Evolutionary conservation across 306 rosid genomes (phyloP).

Genomic region (Abrus precatorius): DNA sequence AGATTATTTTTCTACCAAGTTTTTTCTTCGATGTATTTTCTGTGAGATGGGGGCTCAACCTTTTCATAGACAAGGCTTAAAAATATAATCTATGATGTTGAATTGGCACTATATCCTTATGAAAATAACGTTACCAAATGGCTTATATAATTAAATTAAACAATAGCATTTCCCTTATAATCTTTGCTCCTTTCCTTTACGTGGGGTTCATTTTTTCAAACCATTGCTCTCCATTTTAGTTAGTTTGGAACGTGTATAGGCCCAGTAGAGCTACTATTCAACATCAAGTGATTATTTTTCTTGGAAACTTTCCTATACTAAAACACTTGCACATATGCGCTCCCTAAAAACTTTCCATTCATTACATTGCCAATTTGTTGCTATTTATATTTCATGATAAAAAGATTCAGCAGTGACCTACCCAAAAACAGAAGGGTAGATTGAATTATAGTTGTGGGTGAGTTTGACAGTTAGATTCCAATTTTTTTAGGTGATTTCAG

Average conservation of each 20-base stretch:
- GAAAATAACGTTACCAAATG: no score
- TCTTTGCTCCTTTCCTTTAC: not conserved
- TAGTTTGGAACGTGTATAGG: conserved; percentile 1
- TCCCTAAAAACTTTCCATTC: not conserved
- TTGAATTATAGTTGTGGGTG: conserved; percentile 37
- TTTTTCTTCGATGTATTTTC: no score
- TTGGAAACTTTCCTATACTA: not conserved
- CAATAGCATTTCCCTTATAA: no score
- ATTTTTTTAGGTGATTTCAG: no score
- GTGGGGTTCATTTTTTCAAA: conserved; percentile 25
- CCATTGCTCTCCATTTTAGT: not conserved
- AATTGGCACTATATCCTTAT: no score
- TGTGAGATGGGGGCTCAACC: no score
- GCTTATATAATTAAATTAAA: no score
- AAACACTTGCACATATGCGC: not conserved
- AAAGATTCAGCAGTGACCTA: not conserved
- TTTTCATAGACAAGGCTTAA: no score
- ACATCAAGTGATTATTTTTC: not conserved
- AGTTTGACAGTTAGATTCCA: conserved; percentile 3
- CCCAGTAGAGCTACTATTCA: conserved; percentile 37
- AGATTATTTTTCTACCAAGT: no score
- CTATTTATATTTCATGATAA: not conserved
- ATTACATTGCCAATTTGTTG: not conserved
- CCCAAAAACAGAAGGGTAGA: conserved; percentile 43
- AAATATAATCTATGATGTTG: no score